A percentile compares a stretch with the other conserved stretches of the same genome.
Conservation (phyloP, 164 flowering plant genomes). For the Umbilicus rupestris region DNA sequence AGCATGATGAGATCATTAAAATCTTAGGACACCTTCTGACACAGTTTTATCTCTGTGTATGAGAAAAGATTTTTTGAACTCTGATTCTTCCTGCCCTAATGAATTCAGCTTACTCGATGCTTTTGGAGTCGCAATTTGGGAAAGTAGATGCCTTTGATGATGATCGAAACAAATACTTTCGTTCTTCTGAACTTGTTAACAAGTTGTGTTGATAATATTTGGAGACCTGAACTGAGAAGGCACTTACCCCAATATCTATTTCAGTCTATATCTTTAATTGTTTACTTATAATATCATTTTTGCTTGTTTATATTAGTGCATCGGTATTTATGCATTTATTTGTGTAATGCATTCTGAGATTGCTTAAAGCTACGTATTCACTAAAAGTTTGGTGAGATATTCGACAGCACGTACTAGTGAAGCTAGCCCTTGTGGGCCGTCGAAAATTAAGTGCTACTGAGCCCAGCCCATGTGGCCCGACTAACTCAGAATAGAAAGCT, state of each 20-base stretch:
- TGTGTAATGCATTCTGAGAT: too few relatives aligned
- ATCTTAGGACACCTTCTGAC: constrained; percentile 47
- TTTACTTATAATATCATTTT: too few relatives aligned
- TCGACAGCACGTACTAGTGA: too few relatives aligned
- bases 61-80: constrained; percentile 18
- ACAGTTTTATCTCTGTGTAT: constrained; percentile 28
- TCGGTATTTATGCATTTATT: too few relatives aligned
- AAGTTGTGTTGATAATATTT: constrained; percentile 2
- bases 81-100: constrained; percentile 16
- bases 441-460: too few relatives aligned
- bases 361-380: too few relatives aligned
- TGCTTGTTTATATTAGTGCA: too few relatives aligned
- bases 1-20: constrained; percentile 20
- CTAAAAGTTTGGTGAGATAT: too few relatives aligned
- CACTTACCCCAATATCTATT: not conserved
- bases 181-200: constrained; percentile 3
- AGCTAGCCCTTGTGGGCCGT: too few relatives aligned
- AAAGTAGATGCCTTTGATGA: not conserved
- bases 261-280: too few relatives aligned
- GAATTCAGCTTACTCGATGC: not conserved
- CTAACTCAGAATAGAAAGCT: too few relatives aligned
- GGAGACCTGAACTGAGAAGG: constrained; percentile 6
- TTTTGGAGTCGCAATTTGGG: not conserved
- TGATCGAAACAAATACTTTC: constrained; percentile 5
- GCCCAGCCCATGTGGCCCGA: too few relatives aligned